Base-by-base conservation (phyloP, 768 basidiomycete species). In the Boletales sp. region DNA sequence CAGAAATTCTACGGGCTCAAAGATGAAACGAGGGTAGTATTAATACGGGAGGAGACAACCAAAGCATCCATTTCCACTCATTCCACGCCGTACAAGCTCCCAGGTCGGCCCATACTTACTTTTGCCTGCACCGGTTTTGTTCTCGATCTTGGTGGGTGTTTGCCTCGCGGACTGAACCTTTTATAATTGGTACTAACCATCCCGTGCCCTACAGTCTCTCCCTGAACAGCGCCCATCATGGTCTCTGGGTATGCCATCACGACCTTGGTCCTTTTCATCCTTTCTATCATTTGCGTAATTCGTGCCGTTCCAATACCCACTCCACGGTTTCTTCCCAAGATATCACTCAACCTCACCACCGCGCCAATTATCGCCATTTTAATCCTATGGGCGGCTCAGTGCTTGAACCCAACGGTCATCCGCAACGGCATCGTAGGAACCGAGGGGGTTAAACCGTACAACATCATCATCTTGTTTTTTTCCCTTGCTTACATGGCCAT, bases 401-500 rank as follows among this genome's bases (percentile, higher is more conserved):
- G 81, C 52, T 58, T 82, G 35, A 59, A 74, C 47, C 49, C 62
- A 0, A 27, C 54, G 0, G 80, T 77, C 10, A 77, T 95, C 35
- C 77, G 84, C 14, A 69, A 80, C 51, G 94, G 94, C 1, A 90
- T 95, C 45, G 82, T 94, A 11, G 87, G 87, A 7, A 74, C 76
- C 0, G 84, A 85, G 51, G 86, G 86, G 4, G 79, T 97, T 21
- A 81, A 87, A 56, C 94, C 94, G 0, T 90, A 94, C 61, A 90
- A 97, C 64, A 94, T 98, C 55, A 81, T 98, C 66, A 90, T 91
- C 21, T 72, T 98, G 1, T 97, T 98, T 70, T 83, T 92, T 58
- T 90, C 88, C 3, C 75, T 97, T 43, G 92, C 94, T 0, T 97
- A 97, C 69, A 86, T 97, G 75, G 84, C 93, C 5, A 86, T 97